Evolutionary conservation across 1,284 basidiomycete species (phyloP).

Genomic region (Coniferiporia weirii): DNA sequence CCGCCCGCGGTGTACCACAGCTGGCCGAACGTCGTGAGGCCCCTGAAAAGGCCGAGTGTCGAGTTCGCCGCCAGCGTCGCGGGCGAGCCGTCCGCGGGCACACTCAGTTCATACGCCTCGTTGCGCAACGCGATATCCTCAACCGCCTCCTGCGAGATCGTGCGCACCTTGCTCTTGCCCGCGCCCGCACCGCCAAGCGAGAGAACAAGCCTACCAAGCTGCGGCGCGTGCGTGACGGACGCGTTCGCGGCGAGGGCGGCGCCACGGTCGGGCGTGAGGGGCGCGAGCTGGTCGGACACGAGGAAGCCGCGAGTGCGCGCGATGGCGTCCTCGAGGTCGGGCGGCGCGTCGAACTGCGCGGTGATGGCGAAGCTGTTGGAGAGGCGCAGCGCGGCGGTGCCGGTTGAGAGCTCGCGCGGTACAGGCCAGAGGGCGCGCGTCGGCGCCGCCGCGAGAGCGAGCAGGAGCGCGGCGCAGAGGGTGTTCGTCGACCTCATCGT

Average conservation of each 20-base stretch:
- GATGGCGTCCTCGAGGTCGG: constrained; percentile 43
- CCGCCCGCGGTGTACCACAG: constrained; percentile 57
- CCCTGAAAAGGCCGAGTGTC: constrained; percentile 68
- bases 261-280: constrained; percentile 50
- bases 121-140: constrained; percentile 46
- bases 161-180: background rate
- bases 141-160: constrained; percentile 52
- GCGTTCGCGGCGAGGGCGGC: constrained; percentile 14
- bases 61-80: constrained; percentile 63
- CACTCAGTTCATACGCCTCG: constrained; percentile 62
- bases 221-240: background rate
- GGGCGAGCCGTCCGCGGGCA: constrained; percentile 54
- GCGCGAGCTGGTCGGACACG: constrained; percentile 43
- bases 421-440: constrained; percentile 54
- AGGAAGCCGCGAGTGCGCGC: constrained; percentile 37
- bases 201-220: constrained; percentile 3
- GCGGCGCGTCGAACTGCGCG: constrained; percentile 33
- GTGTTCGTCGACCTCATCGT: background rate
- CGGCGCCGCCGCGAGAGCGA: background rate
- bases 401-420: constrained; percentile 47
- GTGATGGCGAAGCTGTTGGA: constrained; percentile 43
- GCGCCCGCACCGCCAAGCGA: background rate
- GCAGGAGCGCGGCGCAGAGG: background rate
- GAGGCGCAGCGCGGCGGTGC: constrained; percentile 47
- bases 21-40: constrained; percentile 79